Base-by-base conservation (phyloP, 257 asterid genomes). In the Agastache rugosa region DNA sequence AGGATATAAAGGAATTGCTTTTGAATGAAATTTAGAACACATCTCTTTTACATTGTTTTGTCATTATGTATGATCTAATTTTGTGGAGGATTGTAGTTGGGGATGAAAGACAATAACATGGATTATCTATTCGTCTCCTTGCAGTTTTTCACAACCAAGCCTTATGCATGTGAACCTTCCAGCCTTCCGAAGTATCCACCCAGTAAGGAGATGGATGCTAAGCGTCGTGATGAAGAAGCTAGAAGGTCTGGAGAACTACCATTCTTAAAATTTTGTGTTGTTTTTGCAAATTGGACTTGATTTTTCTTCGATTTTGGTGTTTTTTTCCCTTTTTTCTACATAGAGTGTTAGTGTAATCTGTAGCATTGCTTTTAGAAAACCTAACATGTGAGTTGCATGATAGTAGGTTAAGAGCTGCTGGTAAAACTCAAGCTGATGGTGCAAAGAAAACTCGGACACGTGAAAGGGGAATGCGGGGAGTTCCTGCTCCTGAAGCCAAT, bases 171-270 rank as follows among this genome's bases (percentile, higher is more conserved):
- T 71, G 93, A 92, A 41, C 96, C 96, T 77, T 88, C 95, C 77
- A 88, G 87, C 85, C 97, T 92, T 73, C 97, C 97, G 12, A 90
- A 88, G 79, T 90, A 92, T 85, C 96, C 97, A 41, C 97, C 97
- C 1, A 92, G 96, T 79, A 92, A 92, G 82, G 97, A 92, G 87
- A 90, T 92, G 90, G 97, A 92, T 81, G 97, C 93, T 60, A 92
- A 92, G 79, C 89, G 91, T 14, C 92, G 96, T 23, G 96, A 88
- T 68, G 97, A 92, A 85, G 96, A 92, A 84, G 87, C 96, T 77
- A 81, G 97, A 86, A 92, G 97, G 97, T 92, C 14, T 79, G 64
- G n/a, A 23, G 56, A 51, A 48, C 67, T 42, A 16, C 51, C 50
- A 5, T 42, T 39, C 51, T 17, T 23, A 41, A 7, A 50, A 37